Percentiles rank a stretch among this genome's conserved stretches.
Conservation (phyloP, 2,329 filamentous ascomycete species). For the Talaromyces sp. region DNA sequence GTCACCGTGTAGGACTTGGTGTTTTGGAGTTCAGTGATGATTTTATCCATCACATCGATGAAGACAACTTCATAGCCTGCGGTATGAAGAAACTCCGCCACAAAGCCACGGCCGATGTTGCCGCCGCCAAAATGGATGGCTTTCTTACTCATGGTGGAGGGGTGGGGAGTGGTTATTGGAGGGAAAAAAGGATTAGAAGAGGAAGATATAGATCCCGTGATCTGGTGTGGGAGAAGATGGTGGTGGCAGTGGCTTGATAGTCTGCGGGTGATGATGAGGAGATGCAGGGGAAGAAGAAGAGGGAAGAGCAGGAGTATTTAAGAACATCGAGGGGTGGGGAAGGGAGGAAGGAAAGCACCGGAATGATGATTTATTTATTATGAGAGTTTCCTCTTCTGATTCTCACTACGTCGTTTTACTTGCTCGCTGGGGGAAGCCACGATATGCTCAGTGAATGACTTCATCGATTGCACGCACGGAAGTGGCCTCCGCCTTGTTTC, state of each 20-base stretch:
- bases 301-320: conserved; percentile 1
- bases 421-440: no score
- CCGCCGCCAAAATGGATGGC: conserved; percentile 85
- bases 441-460: conserved; percentile 21
- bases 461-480: conserved; percentile 25
- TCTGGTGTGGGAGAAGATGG: neutral
- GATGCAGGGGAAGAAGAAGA: conserved; percentile 7
- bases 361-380: neutral
- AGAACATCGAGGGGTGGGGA: neutral
- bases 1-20: conserved; percentile 84
- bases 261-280: neutral
- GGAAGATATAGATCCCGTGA: neutral
- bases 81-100: conserved; percentile 89
- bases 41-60: conserved; percentile 83
- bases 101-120: conserved; percentile 85
- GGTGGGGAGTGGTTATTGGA: neutral
- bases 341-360: neutral
- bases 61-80: conserved; percentile 96
- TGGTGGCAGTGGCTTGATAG: neutral
- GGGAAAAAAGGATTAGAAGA: neutral
- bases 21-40: conserved; percentile 79
- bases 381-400: neutral
- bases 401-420: neutral
- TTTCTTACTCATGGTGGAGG: conserved; percentile 57
- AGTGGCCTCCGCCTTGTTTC: conserved; percentile 28